Evolutionary conservation across 805 yeast genomes (phyloP), one percentile per base, ranked within the genome.

Genomic region (Millerago galiae): DNA sequence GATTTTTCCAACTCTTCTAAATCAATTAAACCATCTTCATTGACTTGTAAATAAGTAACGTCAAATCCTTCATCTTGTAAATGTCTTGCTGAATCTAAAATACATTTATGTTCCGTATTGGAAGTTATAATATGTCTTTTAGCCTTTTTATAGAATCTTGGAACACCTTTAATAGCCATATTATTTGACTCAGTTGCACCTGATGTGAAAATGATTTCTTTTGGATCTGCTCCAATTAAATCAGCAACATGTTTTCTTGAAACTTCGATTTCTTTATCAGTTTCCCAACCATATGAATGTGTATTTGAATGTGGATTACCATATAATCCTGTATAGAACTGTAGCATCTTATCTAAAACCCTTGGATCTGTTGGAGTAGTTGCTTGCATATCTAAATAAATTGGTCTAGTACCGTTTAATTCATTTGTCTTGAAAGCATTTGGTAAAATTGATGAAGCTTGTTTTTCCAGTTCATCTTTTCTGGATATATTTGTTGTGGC

Each of bases 121-220:
- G 95, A 79, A 18, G 99, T 93, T 61, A 93, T 90, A 54, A 93
- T 83, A 65, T 93, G 99, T 58, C 79, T 83, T 70, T 91, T 93
- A 34, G 91, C 83, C 58, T 83, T 85, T 46, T 78, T 76, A 70
- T 91, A 93, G 65, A 93, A 93, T 47, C 96, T 75, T 3, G 96
- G 91, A 13, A 93, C 95, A 59, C 99, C 99, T 66, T 93, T 93
- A 53, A 93, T 67, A 25, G 85, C 90, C 87, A 87, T 86, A 62
- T 95, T 93, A 68, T 93, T 93, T 36, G 93, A 80, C 64, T 93
- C 99, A 5, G 99, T 93, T 45, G 99, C 99, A 45, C 99, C 99
- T 2, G 95, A 83, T 0, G 98, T 93, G 70, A 93, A 90, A 37
- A 93, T 83, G 54, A 93, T 93, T 67, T 93, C 99, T 68, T 91